Evolutionary conservation across 1,284 basidiomycete genomes (phyloP).

Genomic region (Pterulicium gracile): DNA sequence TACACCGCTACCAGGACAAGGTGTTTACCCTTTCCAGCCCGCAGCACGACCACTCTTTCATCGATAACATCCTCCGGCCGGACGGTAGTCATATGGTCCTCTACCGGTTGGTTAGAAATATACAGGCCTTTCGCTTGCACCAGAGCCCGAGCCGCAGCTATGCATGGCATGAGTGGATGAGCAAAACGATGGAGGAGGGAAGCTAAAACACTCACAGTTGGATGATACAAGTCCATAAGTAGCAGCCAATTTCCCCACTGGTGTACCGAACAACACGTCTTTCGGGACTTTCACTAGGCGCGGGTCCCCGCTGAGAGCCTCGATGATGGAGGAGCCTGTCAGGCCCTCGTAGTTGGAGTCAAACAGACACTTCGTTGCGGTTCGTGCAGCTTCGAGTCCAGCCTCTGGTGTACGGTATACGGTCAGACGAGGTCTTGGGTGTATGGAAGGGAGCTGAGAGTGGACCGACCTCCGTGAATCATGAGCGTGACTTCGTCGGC

Average conservation of each 20-base stretch:
- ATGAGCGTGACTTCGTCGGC: constrained; percentile 86
- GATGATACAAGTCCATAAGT: constrained; percentile 41
- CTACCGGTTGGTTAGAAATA: not conserved
- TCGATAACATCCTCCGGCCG: not conserved
- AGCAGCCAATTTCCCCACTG: constrained; percentile 47
- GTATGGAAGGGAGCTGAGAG: not conserved
- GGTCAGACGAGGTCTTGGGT: not conserved
- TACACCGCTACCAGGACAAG: not conserved
- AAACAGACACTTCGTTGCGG: constrained; percentile 42
- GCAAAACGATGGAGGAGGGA: constrained; percentile 3
- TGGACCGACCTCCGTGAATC: constrained; percentile 66
- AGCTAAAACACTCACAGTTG: constrained; percentile 29
- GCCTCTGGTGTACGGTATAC: constrained; percentile 18
- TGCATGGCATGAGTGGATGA: not conserved
- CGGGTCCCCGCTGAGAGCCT: constrained; percentile 50
- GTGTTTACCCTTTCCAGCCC: constrained; percentile 1
- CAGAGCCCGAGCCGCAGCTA: not conserved
- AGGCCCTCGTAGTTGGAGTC: constrained; percentile 32
- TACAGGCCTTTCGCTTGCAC: not conserved
- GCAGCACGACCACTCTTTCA: not conserved
- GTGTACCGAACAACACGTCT: constrained; percentile 33
- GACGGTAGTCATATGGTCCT: not conserved
- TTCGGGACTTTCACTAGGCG: constrained; percentile 36
- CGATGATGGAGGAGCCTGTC: constrained; percentile 25
- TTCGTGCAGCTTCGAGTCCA: constrained; percentile 38